Evolutionary conservation across 805 yeast genomes (phyloP), one percentile per base, ranked within the genome.

Genomic region (Candida jianshihensis): DNA sequence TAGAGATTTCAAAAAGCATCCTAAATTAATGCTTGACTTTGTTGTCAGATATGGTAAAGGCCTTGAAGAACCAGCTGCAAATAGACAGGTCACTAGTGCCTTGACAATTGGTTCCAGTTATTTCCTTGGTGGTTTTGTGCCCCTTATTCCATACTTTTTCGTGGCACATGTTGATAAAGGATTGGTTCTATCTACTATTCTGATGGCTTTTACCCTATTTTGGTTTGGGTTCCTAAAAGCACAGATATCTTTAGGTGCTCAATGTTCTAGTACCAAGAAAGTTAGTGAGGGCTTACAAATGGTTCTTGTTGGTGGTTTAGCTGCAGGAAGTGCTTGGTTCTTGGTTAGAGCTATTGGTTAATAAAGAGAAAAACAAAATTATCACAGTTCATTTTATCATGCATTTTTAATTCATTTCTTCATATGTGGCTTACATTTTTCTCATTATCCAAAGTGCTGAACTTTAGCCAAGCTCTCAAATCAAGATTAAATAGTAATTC

Each of bases 281-380:
- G 62, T 81, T 4, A 63, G 68, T 35, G 96, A 89, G 59, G 97
- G 97, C 30, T 39, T 81, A 15, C 94, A 87, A 62, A 90, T 92
- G 97, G 78, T 87, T 36, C 61, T 81, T n/a, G 89, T 86, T 34
- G 98, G 98, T 27, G 94, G 97, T n/a, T 65, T 83, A 22, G 97
- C 98, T 17, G 97, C 98, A 5, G 95, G 96, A 5, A 84, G 95
- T 18, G 98, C 98, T 10, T 90, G 96, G 95, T 76, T 75, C 31
- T 73, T 89, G 56, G 98, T 90, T 24, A 81, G 78, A 56, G 58
- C 81, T 44, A 78, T 90, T 42, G 96, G 80, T 43, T 64, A 31
- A 40, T 7, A 16, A n/a, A 13, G 14, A 5, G 8, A 15, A 21
- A 8, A 21, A 8, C 24, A 21, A 11, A 21, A 21, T 11, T 21